Conservation (phyloP, 179 eudicot genomes). For the Vitellaria paradoxa region DNA sequence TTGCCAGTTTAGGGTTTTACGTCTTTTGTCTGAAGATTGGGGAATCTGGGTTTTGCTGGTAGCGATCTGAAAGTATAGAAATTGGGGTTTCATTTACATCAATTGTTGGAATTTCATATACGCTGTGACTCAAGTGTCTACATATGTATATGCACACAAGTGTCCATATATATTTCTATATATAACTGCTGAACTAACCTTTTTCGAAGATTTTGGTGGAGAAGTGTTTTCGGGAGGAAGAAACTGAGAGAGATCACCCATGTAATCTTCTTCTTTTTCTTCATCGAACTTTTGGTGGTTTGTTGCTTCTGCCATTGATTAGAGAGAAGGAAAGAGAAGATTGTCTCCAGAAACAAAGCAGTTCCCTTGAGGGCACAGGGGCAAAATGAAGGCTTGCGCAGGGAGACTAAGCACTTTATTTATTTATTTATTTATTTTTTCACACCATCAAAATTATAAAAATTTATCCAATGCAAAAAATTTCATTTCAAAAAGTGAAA, state of each 20-base stretch:
- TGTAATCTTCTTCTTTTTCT: conserved; percentile 79
- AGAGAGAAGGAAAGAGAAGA: background rate
- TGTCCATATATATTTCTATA: too few species aligned
- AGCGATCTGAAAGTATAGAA: conserved; percentile 26
- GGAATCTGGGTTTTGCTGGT: conserved; percentile 18
- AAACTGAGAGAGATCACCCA: conserved; percentile 85
- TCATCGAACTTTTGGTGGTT: conserved; percentile 9
- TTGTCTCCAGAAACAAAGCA: background rate
- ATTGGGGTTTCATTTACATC: conserved; percentile 13
- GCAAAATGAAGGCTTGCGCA: too few species aligned
- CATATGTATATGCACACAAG: background rate
- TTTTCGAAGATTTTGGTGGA: conserved; percentile 37
- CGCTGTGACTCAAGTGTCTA: background rate
- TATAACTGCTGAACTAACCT: conserved; percentile 21
- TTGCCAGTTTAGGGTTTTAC: conserved; percentile 41
- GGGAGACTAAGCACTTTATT: too few species aligned
- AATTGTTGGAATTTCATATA: too few species aligned
- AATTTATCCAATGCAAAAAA: too few species aligned
- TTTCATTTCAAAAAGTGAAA: too few species aligned
- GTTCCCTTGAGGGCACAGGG: background rate
- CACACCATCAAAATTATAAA: too few species aligned
- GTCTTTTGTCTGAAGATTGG: conserved; percentile 49
- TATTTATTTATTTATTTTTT: too few species aligned
- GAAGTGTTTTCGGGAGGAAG: conserved; percentile 42
- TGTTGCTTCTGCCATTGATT: conserved; percentile 32